Conservation (phyloP, 495 filamentous ascomycete species). For the Penicillium alfredii region DNA sequence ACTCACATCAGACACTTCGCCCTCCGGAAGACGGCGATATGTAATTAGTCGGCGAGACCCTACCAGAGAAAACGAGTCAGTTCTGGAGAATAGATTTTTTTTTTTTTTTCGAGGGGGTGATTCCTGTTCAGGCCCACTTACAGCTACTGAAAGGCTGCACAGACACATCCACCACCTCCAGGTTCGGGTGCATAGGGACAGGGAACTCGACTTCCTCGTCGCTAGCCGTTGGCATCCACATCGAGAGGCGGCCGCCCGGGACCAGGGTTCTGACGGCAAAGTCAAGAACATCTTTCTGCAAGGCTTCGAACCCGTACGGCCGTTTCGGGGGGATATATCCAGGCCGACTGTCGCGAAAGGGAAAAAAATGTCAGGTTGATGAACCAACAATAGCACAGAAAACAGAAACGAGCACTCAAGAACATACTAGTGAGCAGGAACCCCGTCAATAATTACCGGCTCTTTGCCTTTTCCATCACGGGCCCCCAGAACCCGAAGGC, state of each 20-base stretch:
- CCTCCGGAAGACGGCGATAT: constrained; percentile 66
- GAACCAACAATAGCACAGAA: neutral
- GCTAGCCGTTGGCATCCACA: constrained; percentile 97
- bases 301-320: constrained; percentile 82
- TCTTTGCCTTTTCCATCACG: constrained; percentile 58
- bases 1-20: constrained; percentile 44
- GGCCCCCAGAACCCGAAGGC: constrained; percentile 76
- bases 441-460: constrained; percentile 63
- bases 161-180: constrained; percentile 73
- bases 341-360: constrained; percentile 52
- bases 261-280: constrained; percentile 78
- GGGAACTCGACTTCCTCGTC: constrained; percentile 67
- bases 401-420: no score
- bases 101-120: no score
- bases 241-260: constrained; percentile 71
- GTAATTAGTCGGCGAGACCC: constrained; percentile 85
- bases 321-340: constrained; percentile 85
- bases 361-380: no score
- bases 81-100: neutral
- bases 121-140: constrained; percentile 36
- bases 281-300: constrained; percentile 81
- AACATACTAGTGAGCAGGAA: constrained; percentile 60
- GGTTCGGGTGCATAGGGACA: constrained; percentile 68
- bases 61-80: constrained; percentile 27
- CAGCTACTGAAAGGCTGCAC: constrained; percentile 86